Percentiles rank a stretch among this genome's conserved stretches.
These are phyloP conservation scores for Pyronema omphalodes DNA, from an alignment of 495 filamentous ascomycete species.

Conservation along the genomic window DNA sequence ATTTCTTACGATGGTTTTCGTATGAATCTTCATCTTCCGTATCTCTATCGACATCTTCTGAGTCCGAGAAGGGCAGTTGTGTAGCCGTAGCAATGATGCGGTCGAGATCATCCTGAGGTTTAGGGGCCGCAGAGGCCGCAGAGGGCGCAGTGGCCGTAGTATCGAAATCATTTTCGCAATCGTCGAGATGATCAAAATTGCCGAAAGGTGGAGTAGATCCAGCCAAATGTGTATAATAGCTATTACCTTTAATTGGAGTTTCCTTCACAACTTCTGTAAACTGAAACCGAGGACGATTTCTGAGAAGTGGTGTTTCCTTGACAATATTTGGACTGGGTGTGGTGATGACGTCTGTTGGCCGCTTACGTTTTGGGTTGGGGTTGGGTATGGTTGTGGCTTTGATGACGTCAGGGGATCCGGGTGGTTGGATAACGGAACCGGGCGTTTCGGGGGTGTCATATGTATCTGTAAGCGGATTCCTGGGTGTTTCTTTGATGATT, in stretches of 20 bases:
- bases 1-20: neutral
- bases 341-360: no score
- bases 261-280: neutral
- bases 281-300: neutral
- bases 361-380: no score
- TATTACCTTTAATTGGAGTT: neutral
- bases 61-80: slow-evolving; percentile 36
- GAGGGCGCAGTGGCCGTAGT: neutral
- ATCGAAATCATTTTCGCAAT: neutral
- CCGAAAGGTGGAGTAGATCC: neutral
- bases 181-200: neutral
- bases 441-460: no score
- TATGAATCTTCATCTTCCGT: slow-evolving; percentile 4
- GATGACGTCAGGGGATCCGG: no score
- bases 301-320: no score
- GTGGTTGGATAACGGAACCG: no score
- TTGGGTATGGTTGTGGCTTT: no score
- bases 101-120: slow-evolving; percentile 32
- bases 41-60: slow-evolving; percentile 5
- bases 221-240: neutral
- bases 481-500: no score
- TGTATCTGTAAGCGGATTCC: no score
- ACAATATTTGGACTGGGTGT: no score
- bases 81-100: slow-evolving; percentile 39
- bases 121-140: neutral